Evolutionary conservation across 352 stramenopile species (phyloP).

Genomic region (Blastocystis sp.): DNA sequence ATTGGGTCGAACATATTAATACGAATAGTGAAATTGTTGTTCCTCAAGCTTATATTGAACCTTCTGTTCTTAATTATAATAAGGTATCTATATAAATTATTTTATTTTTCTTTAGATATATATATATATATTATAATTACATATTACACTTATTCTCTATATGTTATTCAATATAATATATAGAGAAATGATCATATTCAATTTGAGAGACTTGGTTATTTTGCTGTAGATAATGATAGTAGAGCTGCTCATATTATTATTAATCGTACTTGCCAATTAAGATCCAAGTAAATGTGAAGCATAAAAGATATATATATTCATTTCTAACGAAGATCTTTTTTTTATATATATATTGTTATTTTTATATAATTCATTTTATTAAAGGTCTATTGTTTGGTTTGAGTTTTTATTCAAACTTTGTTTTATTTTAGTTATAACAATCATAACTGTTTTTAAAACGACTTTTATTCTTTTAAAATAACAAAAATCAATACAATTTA

Average conservation of each 20-base stretch:
- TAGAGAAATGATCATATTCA: slow-evolving; percentile 54
- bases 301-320: too few relatives aligned
- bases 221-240: slow-evolving; percentile 68
- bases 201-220: slow-evolving; percentile 93
- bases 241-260: slow-evolving; percentile 68
- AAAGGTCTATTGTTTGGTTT: too few relatives aligned
- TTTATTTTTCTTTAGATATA: too few relatives aligned
- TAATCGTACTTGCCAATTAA: slow-evolving; percentile 88
- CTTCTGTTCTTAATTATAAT: slow-evolving; percentile 40
- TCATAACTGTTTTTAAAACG: too few relatives aligned
- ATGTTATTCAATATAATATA: slow-evolving; percentile 51
- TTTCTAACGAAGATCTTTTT: too few relatives aligned
- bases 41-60: slow-evolving; percentile 61
- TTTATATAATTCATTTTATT: too few relatives aligned
- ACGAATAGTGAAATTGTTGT: slow-evolving; percentile 53
- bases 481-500: too few relatives aligned
- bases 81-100: background rate
- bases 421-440: too few relatives aligned
- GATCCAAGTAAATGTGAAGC: too few relatives aligned
- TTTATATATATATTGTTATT: too few relatives aligned
- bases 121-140: background rate
- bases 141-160: slow-evolving; percentile 40
- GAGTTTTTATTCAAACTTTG: too few relatives aligned
- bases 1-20: slow-evolving; percentile 60
- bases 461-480: too few relatives aligned